Percentiles rank a stretch among this genome's conserved stretches.
phyloP scores from a whole-genome alignment of 495 filamentous ascomycete species.

The Parathielavia hyrcaniae region DNA sequence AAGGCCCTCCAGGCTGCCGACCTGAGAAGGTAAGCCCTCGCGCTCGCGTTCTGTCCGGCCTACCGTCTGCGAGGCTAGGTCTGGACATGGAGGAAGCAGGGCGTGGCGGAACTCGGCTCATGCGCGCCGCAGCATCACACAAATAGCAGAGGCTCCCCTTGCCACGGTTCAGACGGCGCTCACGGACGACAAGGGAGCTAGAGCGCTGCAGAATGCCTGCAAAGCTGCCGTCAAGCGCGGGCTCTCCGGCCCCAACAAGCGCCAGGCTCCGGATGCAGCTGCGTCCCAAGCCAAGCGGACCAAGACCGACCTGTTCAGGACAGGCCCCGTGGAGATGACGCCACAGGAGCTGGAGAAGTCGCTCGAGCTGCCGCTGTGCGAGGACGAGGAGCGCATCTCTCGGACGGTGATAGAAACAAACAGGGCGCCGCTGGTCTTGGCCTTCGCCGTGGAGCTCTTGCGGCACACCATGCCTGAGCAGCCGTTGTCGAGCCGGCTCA shows the following conservation, averaged over 20 bases:
- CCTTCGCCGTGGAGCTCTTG: slow-evolving; percentile 67
- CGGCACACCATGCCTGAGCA: slow-evolving; percentile 78
- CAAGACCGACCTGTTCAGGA: slow-evolving; percentile 36
- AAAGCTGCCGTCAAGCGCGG: slow-evolving; percentile 55
- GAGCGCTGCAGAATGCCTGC: slow-evolving; percentile 57
- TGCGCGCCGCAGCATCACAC: slow-evolving; percentile 44
- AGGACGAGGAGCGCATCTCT: slow-evolving; percentile 54
- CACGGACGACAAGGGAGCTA: slow-evolving; percentile 63
- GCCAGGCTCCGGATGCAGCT: slow-evolving; percentile 23
- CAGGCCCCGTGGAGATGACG: slow-evolving; percentile 38
- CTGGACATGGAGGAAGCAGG: background rate
- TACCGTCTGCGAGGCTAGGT: no score
- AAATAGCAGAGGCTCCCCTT: slow-evolving; percentile 56
- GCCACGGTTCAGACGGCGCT: slow-evolving; percentile 53
- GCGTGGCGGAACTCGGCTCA: background rate
- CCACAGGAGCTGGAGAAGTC: slow-evolving; percentile 60
- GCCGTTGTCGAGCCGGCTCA: slow-evolving; percentile 71
- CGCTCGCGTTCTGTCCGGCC: background rate
- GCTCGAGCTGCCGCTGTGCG: slow-evolving; percentile 53
- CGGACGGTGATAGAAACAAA: slow-evolving; percentile 62
- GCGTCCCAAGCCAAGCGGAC: slow-evolving; percentile 37
- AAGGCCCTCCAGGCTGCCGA: slow-evolving; percentile 59
- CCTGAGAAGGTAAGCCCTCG: slow-evolving; percentile 51
- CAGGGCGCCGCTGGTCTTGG: slow-evolving; percentile 71
- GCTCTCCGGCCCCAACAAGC: slow-evolving; percentile 32